Evolutionary conservation across 1,284 basidiomycete genomes (phyloP), one percentile per base, ranked within the genome.

Genomic region (Phellopilus nigrolimitatus): DNA sequence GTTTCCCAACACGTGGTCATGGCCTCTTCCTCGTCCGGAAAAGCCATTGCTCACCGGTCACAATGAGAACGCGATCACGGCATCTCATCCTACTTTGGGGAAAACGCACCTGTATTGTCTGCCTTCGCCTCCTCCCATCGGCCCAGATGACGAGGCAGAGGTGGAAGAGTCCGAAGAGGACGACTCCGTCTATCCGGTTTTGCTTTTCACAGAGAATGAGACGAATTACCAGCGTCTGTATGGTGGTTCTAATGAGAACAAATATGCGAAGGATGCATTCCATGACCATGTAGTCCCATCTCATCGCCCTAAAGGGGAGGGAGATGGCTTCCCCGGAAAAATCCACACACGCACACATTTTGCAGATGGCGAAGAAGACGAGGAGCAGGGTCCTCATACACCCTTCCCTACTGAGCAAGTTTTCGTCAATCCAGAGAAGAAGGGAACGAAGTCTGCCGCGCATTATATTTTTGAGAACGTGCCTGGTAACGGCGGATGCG

Each of bases 1-100:
- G 85, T 99, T 98, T 75, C 84, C 91, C 27, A 99, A 99, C 69
- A 94, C 89, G 28, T 99, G 95, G 95, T 97, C 92, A 3, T 99
- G 95, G 95, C 78, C 83, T 21, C 72, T 82, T 54, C 84, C 91
- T 55, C 82, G 85, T 57, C 91, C 92, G 4, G 74, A 81, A 4
- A 88, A 85, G 72, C 93, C 94, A 13, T 70, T 69, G 13, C 70
- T 97, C 62, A 65, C 75, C 64, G 79, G 80, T 9, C 74, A 82
- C 12, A 71, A 71, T 52, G 78, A 82, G 54, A 78, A 79, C 53
- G 79, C 80, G 49, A 77, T 97, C 63, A 81, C 83, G 52, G 83
- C 84, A 2, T 77, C 79, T 49, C 89, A 97, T 64, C 79, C 86
- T 24, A 75, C 76, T 4, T 75, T 92, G 47, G 88, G 83, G 31